Conservation (phyloP, 306 rosid genomes). For the Lathyrus sativus region DNA sequence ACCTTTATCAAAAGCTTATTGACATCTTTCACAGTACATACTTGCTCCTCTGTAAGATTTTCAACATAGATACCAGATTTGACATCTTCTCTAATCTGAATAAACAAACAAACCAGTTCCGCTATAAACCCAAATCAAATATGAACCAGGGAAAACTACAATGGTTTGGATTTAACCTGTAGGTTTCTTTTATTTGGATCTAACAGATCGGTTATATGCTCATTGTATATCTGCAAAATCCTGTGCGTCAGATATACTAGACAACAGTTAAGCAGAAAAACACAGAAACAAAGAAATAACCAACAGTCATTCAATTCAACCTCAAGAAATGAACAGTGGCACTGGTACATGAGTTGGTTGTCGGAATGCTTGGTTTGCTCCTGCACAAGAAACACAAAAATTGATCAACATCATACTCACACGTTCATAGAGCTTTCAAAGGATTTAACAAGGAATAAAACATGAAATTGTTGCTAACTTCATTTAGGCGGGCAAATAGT, state of each 20-base stretch:
- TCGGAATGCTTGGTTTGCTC: constrained; percentile 81
- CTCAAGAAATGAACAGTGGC: constrained; percentile 87
- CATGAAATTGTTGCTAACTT: constrained; percentile 47
- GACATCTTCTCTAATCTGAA: constrained; percentile 90
- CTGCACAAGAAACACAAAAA: constrained; percentile 44
- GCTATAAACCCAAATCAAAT: constrained; percentile 11
- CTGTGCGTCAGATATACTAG: constrained; percentile 31
- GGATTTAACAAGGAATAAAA: constrained; percentile 10
- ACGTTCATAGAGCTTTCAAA: constrained; percentile 1
- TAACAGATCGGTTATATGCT: constrained; percentile 85
- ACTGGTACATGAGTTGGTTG: constrained; percentile 71
- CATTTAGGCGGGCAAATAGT: constrained; percentile 75
- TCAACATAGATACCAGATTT: constrained; percentile 94
- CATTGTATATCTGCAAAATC: constrained; percentile 84
- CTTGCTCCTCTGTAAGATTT: constrained; percentile 79
- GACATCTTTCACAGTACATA: constrained; percentile 65
- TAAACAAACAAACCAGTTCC: constrained; percentile 23
- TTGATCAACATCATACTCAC: constrained; percentile 23
- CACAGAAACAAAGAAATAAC: constrained; percentile 19
- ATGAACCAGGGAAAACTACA: neutral
- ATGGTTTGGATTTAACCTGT: constrained; percentile 50
- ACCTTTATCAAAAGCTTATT: constrained; percentile 73
- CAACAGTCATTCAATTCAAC: constrained; percentile 42
- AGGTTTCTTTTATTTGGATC: constrained; percentile 82
- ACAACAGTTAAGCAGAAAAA: constrained; percentile 25